A percentile compares a stretch with the other conserved stretches of the same genome.
phyloP scores from a whole-genome alignment of 2,329 filamentous ascomycete species.

The Gaeumannomyces sp. region DNA sequence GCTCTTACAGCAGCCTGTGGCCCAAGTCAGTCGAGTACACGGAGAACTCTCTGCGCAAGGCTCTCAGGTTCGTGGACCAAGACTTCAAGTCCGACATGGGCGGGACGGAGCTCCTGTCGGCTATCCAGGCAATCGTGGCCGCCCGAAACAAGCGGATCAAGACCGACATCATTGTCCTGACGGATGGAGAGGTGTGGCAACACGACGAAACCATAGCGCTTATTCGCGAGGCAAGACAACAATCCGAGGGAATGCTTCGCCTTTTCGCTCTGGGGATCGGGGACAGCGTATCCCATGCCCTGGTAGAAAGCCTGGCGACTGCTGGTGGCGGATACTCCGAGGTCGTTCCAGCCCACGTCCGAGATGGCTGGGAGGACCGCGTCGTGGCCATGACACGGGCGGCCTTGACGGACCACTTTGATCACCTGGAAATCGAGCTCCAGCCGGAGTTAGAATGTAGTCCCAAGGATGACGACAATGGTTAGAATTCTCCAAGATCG shows the following conservation, averaged over 20 bases:
- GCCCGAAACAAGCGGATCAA: background rate
- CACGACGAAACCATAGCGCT: background rate
- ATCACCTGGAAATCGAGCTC: background rate
- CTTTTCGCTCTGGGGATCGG: conserved; percentile 54
- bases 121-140: background rate
- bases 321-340: conserved; percentile 49
- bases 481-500: no score
- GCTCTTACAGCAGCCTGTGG: conserved; percentile 38
- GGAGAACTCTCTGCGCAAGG: conserved; percentile 43
- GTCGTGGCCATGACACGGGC: conserved; percentile 16
- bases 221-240: background rate
- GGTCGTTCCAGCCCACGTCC: conserved; percentile 13
- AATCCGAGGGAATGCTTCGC: background rate
- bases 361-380: conserved; percentile 16
- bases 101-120: background rate
- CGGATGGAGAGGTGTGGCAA: background rate
- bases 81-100: conserved; percentile 19
- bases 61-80: conserved; percentile 42
- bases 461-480: no score
- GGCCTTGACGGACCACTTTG: conserved; percentile 6
- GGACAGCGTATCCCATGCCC: conserved; percentile 42
- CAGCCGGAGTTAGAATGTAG: no score
- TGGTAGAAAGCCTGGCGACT: conserved; percentile 53
- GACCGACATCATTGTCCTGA: background rate
- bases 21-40: conserved; percentile 52